Conservation (phyloP, 2,329 filamentous ascomycete species). For the Scedosporium minutisporum region DNA sequence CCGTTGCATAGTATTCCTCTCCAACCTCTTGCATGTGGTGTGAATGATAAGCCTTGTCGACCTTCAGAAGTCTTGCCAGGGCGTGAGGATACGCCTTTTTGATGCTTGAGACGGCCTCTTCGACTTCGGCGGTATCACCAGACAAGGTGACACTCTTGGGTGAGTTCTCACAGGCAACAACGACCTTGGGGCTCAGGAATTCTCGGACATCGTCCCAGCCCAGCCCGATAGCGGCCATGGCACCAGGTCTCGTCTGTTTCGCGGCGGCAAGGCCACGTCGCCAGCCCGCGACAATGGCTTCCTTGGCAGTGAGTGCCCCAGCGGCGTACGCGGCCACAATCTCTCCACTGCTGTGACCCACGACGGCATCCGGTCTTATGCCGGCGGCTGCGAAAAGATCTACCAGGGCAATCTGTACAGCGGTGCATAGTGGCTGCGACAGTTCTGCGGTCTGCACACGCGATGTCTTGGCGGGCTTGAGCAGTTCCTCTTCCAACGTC, state of each 20-base stretch:
- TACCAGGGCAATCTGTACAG: slow-evolving; percentile 36
- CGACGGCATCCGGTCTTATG: slow-evolving; percentile 26
- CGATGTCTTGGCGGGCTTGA: neutral
- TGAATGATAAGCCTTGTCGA: slow-evolving; percentile 33
- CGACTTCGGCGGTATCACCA: slow-evolving; percentile 18
- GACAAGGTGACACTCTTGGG: slow-evolving; percentile 24
- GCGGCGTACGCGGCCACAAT: slow-evolving; percentile 36
- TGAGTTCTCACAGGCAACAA: slow-evolving; percentile 29
- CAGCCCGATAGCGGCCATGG: slow-evolving; percentile 20
- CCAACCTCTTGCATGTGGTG: neutral
- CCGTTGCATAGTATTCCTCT: neutral
- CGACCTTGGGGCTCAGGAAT: slow-evolving; percentile 10
- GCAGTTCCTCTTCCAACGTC: neutral
- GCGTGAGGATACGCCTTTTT: slow-evolving; percentile 16
- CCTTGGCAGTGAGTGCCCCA: slow-evolving; percentile 13
- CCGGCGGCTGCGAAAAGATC: slow-evolving; percentile 32
- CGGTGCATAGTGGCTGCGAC: slow-evolving; percentile 32
- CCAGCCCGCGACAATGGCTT: slow-evolving; percentile 20
- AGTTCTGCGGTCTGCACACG: slow-evolving; percentile 21
- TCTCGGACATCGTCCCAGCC: neutral
- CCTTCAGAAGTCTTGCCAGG: slow-evolving; percentile 23
- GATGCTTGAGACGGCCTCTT: slow-evolving; percentile 5
- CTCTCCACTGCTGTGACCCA: slow-evolving; percentile 38
- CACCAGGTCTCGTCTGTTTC: slow-evolving; percentile 11
- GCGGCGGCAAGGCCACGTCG: slow-evolving; percentile 16